A percentile compares a stretch with the other conserved stretches of the same genome.
phyloP scores from a whole-genome alignment of 192 early-diverging fungal species.

The Oehlia diaphana region DNA sequence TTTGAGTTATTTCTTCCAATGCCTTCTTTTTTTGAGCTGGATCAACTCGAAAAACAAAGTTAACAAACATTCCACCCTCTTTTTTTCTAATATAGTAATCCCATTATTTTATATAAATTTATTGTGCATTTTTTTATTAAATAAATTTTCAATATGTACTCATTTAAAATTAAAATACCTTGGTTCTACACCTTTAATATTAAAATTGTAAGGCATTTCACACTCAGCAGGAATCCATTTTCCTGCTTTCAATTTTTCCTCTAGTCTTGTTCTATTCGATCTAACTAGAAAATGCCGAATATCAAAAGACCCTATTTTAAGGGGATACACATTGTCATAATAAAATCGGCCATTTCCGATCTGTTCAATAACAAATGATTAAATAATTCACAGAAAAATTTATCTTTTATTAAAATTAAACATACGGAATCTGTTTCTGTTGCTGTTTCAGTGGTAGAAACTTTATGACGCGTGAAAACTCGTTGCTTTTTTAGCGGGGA shows the following conservation, averaged over 20 bases:
- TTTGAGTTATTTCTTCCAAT: constrained; percentile 42
- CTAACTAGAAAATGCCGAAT: constrained; percentile 43
- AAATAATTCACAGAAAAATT: neutral
- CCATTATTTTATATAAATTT: neutral
- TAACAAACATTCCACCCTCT: constrained; percentile 57
- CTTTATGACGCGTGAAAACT: neutral
- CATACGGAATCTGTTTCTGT: neutral
- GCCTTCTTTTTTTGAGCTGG: constrained; percentile 36
- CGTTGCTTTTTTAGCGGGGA: neutral
- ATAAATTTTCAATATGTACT: neutral
- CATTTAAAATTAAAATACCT: constrained; percentile 34
- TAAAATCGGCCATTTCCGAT: constrained; percentile 38
- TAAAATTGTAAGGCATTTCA: constrained; percentile 51
- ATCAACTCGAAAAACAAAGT: constrained; percentile 46
- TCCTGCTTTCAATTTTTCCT: constrained; percentile 35
- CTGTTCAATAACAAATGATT: neutral
- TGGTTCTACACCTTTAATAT: constrained; percentile 48
- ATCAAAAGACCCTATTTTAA: constrained; percentile 45
- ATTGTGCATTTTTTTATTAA: neutral
- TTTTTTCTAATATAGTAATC: constrained; percentile 34
- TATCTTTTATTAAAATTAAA: neutral
- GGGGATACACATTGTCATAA: constrained; percentile 49
- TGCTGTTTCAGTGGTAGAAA: neutral
- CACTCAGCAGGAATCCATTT: constrained; percentile 46
- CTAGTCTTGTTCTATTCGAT: constrained; percentile 31